Conservation (phyloP, 1,139 yeast species). For the Geotrichum australiense region DNA sequence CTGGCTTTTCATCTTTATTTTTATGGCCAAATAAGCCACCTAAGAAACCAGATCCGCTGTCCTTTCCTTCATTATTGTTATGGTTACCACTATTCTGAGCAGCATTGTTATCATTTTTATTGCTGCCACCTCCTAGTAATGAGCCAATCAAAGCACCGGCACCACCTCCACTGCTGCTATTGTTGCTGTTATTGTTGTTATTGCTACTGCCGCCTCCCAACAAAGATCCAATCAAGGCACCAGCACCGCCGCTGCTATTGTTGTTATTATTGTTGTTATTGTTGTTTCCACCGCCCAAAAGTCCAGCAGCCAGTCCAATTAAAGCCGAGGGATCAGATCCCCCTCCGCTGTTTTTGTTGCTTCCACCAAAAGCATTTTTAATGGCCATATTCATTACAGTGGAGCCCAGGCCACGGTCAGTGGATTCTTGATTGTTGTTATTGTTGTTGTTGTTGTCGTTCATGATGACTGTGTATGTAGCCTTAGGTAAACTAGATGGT, state of each 20-base stretch:
- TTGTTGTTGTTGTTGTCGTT: slow-evolving; percentile 1
- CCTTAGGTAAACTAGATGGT: no score
- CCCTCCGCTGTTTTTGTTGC: slow-evolving; percentile 3
- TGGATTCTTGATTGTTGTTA: slow-evolving; percentile 1
- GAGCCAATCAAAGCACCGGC: slow-evolving; percentile 13
- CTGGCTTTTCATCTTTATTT: background rate
- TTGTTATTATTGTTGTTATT: slow-evolving; percentile 1
- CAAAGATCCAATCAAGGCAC: slow-evolving; percentile 11
- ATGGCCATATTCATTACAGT: slow-evolving; percentile 13
- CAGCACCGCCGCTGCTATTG: slow-evolving; percentile 6
- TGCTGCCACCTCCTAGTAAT: slow-evolving; percentile 5
- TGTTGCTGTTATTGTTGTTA: background rate
- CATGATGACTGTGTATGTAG: no score
- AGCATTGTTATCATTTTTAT: slow-evolving; percentile 1
- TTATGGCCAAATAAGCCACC: slow-evolving; percentile 6
- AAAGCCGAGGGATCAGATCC: slow-evolving; percentile 7
- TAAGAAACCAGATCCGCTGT: slow-evolving; percentile 5
- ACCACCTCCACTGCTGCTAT: slow-evolving; percentile 7
- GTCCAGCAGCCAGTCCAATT: slow-evolving; percentile 10
- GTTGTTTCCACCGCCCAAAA: slow-evolving; percentile 6
- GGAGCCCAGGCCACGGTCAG: slow-evolving; percentile 13
- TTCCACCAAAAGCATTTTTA: slow-evolving; percentile 8
- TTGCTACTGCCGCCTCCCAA: slow-evolving; percentile 4
- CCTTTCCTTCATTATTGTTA: background rate
- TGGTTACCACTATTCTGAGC: slow-evolving; percentile 1